Conservation (phyloP, 2,329 filamentous ascomycete genomes). For the Monosporascus sp. region DNA sequence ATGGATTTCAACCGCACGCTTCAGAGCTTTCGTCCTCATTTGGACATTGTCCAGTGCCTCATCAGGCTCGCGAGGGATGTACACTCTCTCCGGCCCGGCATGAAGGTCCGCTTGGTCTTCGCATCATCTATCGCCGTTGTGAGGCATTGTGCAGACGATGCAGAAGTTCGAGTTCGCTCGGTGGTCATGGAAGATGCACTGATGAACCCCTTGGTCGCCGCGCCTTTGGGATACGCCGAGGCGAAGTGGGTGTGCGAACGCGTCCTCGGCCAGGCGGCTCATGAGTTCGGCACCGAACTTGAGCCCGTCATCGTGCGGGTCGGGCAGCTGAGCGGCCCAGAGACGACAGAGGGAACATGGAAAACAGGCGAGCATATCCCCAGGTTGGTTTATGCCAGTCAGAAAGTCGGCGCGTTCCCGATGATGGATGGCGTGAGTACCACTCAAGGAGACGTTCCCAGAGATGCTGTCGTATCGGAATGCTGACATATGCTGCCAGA, state of each 20-base stretch:
- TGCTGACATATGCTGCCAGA: conserved; percentile 1
- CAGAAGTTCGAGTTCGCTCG: background rate
- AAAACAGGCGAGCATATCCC: conserved; percentile 40
- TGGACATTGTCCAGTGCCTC: conserved; percentile 1
- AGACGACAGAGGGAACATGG: conserved; percentile 35
- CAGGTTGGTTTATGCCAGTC: conserved; percentile 37
- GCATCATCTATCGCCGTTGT: conserved; percentile 26
- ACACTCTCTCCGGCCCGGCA: background rate
- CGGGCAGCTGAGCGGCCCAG: conserved; percentile 40
- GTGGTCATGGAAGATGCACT: conserved; percentile 32
- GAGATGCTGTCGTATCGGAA: background rate
- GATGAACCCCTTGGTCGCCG: conserved; percentile 26
- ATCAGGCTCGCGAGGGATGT: background rate
- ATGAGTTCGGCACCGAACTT: conserved; percentile 27
- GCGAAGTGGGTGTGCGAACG: conserved; percentile 42
- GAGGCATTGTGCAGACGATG: conserved; percentile 9
- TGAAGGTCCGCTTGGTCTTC: conserved; percentile 20
- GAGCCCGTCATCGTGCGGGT: conserved; percentile 32
- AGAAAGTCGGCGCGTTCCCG: conserved; percentile 22
- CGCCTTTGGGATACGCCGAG: conserved; percentile 37
- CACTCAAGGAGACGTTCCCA: background rate
- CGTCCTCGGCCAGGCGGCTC: conserved; percentile 36
- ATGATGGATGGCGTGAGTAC: conserved; percentile 10
- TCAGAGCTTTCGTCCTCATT: conserved; percentile 8
- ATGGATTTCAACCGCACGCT: conserved; percentile 14